phyloP scores from a whole-genome alignment of 2,329 filamentous ascomycete genomes.

The Penicillium sp. region DNA sequence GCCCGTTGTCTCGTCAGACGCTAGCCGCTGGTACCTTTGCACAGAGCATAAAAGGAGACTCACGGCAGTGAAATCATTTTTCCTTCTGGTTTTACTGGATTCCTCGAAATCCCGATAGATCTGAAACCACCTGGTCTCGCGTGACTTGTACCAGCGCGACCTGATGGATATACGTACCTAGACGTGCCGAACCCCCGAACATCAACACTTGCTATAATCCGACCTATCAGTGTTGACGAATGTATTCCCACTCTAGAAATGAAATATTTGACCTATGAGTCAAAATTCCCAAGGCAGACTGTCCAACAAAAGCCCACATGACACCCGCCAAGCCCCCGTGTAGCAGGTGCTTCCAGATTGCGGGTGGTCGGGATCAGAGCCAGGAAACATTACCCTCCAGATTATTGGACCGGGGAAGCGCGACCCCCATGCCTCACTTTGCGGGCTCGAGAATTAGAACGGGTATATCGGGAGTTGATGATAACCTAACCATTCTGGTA shows the following conservation, averaged over 20 bases:
- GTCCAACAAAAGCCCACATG: not conserved
- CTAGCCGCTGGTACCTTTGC: not conserved
- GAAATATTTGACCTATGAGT: not conserved
- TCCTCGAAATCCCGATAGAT: not conserved
- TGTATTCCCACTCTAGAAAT: too few relatives aligned
- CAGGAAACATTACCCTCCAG: not conserved
- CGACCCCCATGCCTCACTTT: not conserved
- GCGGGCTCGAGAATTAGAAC: not conserved
- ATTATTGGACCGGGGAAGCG: not conserved
- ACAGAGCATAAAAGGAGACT: not conserved
- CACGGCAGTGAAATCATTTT: too few relatives aligned
- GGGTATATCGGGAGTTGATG: not conserved
- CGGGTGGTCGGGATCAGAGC: not conserved
- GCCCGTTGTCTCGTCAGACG: not conserved
- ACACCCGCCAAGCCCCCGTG: not conserved
- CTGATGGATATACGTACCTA: too few relatives aligned
- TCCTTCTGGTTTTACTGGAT: too few relatives aligned
- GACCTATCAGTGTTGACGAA: too few relatives aligned
- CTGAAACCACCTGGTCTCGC: not conserved
- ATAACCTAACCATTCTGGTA: not conserved
- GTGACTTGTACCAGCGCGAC: not conserved
- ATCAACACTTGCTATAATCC: not conserved
- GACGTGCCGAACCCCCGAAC: not conserved
- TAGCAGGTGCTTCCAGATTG: not conserved
- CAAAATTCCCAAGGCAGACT: conserved; percentile 2